A percentile compares a stretch with the other conserved stretches of the same genome.
These are phyloP conservation scores for Penicillium samsonianum DNA, from an alignment of 495 filamentous ascomycete species.

Conservation along the genomic window DNA sequence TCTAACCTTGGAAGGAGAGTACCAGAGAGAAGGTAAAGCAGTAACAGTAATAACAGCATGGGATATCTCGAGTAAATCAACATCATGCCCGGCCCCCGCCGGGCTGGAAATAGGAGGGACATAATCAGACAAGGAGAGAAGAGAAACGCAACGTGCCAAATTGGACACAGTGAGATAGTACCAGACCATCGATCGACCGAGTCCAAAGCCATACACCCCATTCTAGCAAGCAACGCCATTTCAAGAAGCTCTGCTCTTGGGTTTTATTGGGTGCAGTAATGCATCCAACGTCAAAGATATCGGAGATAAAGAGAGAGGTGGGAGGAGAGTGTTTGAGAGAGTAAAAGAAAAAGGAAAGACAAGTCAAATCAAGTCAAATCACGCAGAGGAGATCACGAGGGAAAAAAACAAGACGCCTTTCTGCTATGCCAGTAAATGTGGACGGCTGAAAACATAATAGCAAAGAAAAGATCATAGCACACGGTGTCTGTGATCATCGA, in stretches of 20 bases:
- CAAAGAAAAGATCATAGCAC: slow-evolving; percentile 28
- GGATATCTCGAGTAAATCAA: slow-evolving; percentile 36
- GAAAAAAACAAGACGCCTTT: slow-evolving; percentile 17
- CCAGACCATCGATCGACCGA: slow-evolving; percentile 9
- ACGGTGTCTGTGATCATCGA: slow-evolving; percentile 26
- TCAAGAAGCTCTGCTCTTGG: background rate
- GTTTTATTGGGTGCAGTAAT: background rate
- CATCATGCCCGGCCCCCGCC: slow-evolving; percentile 10
- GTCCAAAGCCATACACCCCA: background rate
- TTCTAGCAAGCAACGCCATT: slow-evolving; percentile 9
- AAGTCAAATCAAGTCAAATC: slow-evolving; percentile 1
- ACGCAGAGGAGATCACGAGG: background rate
- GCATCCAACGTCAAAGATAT: background rate
- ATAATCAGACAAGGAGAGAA: slow-evolving; percentile 16
- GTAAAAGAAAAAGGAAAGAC: slow-evolving; percentile 10
- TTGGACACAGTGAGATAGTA: slow-evolving; percentile 5
- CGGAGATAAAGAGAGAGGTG: background rate
- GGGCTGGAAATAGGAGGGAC: slow-evolving; percentile 7
- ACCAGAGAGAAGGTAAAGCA: background rate
- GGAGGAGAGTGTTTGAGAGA: background rate
- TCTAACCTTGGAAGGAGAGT: too few relatives aligned
- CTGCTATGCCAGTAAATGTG: slow-evolving; percentile 7
- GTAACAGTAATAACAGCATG: slow-evolving; percentile 24
- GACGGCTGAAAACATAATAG: slow-evolving; percentile 10
- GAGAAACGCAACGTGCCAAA: slow-evolving; percentile 7